A percentile compares a stretch with the other conserved stretches of the same genome.
These are phyloP conservation scores for Ophiocordyceps camponoti-rufipedis DNA, from an alignment of 2,329 filamentous ascomycete genomes.

Conservation along the genomic window DNA sequence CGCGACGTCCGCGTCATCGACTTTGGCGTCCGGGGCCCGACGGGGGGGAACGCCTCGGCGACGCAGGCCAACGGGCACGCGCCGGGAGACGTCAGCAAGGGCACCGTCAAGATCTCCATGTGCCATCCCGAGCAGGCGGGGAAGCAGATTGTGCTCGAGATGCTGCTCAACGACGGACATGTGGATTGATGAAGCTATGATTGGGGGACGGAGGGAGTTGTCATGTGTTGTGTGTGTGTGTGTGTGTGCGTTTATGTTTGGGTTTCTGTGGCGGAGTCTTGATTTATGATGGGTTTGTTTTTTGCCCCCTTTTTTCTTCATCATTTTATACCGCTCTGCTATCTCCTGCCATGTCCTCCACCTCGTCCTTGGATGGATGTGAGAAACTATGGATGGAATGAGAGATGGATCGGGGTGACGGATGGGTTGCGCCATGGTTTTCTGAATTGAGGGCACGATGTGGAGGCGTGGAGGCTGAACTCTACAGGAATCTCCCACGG, in stretches of 20 bases:
- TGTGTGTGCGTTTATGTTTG: not conserved
- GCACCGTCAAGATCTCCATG: slow-evolving; percentile 88
- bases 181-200: slow-evolving; percentile 18
- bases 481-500: too few relatives aligned
- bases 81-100: slow-evolving; percentile 32
- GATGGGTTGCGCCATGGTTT: too few relatives aligned
- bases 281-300: not conserved
- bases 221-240: too few relatives aligned
- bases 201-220: not conserved
- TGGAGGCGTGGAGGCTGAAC: too few relatives aligned
- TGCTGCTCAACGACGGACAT: slow-evolving; percentile 82
- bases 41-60: slow-evolving; percentile 24
- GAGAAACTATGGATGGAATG: too few relatives aligned
- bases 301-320: not conserved
- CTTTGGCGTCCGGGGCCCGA: slow-evolving; percentile 52
- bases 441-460: too few relatives aligned
- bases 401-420: too few relatives aligned
- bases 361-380: not conserved
- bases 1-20: slow-evolving; percentile 81
- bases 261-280: not conserved
- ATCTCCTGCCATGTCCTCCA: not conserved
- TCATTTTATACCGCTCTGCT: not conserved
- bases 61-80: slow-evolving; percentile 16
- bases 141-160: slow-evolving; percentile 76
- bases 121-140: slow-evolving; percentile 76